Conservation (phyloP, 73 alveolate genomes). For the Uronychia setigera region DNA sequence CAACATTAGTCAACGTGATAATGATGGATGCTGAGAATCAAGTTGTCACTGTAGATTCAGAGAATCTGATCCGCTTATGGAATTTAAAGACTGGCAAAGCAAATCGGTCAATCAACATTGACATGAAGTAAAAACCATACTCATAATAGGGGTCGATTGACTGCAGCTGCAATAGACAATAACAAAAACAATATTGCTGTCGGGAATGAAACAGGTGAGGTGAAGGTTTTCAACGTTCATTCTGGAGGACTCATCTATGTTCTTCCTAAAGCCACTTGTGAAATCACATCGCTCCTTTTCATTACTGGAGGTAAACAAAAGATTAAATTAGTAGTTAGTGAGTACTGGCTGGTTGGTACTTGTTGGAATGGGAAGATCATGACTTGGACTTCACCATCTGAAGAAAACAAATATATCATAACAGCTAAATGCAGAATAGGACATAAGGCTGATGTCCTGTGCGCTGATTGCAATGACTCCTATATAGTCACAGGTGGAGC, state of each 20-base stretch:
- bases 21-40: slow-evolving; percentile 5
- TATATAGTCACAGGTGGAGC: slow-evolving; percentile 73
- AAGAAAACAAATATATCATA: slow-evolving; percentile 49
- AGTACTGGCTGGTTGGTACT: slow-evolving; percentile 62
- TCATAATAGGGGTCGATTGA: slow-evolving; percentile 35
- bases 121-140: slow-evolving; percentile 27
- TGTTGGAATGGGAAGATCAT: slow-evolving; percentile 70
- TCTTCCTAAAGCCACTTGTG: slow-evolving; percentile 51
- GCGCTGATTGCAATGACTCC: slow-evolving; percentile 42
- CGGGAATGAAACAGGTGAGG: slow-evolving; percentile 58
- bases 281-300: slow-evolving; percentile 49
- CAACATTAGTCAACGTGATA: slow-evolving; percentile 37
- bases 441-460: slow-evolving; percentile 57
- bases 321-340: slow-evolving; percentile 34
- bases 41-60: slow-evolving; percentile 54
- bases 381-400: slow-evolving; percentile 72
- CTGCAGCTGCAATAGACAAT: slow-evolving; percentile 59
- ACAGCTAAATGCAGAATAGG: slow-evolving; percentile 62
- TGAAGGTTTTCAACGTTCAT: slow-evolving; percentile 43
- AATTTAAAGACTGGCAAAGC: slow-evolving; percentile 29
- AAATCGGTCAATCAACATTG: slow-evolving; percentile 20
- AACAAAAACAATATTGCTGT: slow-evolving; percentile 29
- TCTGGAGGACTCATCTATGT: slow-evolving; percentile 66
- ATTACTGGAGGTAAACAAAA: slow-evolving; percentile 38
- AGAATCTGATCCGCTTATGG: slow-evolving; percentile 64